Base-by-base conservation (phyloP, 805 yeast species). In the Kuraishia capsulata region DNA sequence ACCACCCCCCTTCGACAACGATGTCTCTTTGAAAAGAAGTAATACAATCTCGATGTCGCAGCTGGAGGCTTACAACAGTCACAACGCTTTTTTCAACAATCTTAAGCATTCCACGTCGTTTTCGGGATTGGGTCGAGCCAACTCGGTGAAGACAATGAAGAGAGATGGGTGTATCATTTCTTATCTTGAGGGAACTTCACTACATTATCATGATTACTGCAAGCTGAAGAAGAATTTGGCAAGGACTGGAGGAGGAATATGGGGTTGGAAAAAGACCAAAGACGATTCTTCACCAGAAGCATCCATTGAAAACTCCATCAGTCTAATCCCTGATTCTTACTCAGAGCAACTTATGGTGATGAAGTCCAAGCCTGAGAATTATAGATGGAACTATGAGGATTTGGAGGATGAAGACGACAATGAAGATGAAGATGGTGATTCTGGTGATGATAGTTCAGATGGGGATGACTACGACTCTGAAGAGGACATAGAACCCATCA, bases 401-500 rank as follows among this genome's bases (percentile, higher is more conserved):
- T 51, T 56, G 11, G 62, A 59, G 28, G 46, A 44, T 3, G 44
- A 42, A 4, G 45, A 42, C 28, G 23, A 37, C 10, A 24, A 20
- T 4, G 46, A 45, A 19, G 43, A 40, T 10, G 16, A 38, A 18
- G 33, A 34, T 5, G 43, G 31, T 3, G 24, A 34, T 1, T 41
- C 39, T 20, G 42, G 35, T 9, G 52, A 47, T 35, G 64, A 54
- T 10, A n/a, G n/a, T n/a, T n/a, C n/a, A n/a, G n/a, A n/a, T n/a
- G n/a, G n/a, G n/a, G 58, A 52, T 3, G 59, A 61, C 39, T 62
- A 59, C 41, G 66, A 57, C 35, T 53, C 61, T 2, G 67, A 62
- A 37, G 60, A 59, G 35, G 62, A 61, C 40, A 62, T 64, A 17
- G 69, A 63, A 39, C 67, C 69, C 6, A 75, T 75, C 2, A 72